These are phyloP conservation scores for Austroboletus niveus DNA, from an alignment of 1,284 basidiomycete genomes.

Conservation along the genomic window DNA sequence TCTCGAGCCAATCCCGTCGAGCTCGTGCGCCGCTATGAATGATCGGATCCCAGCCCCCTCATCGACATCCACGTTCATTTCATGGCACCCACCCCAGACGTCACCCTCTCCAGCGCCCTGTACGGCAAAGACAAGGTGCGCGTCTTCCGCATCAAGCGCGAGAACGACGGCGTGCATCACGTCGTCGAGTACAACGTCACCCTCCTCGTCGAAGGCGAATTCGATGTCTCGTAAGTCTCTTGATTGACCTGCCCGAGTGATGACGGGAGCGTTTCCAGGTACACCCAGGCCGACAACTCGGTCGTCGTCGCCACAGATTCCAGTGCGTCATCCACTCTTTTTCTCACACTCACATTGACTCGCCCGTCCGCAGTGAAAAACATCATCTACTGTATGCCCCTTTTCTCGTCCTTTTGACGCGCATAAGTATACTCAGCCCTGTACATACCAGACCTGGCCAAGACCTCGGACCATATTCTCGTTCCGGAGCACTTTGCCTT, in stretches of 20 bases:
- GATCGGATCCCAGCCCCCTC: not conserved
- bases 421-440: not conserved
- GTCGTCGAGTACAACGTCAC: slow-evolving; percentile 82
- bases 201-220: slow-evolving; percentile 77
- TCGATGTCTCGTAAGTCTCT: slow-evolving; percentile 59
- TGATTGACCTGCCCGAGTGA: not conserved
- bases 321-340: slow-evolving; percentile 46
- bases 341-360: not conserved
- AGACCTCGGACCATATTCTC: slow-evolving; percentile 82
- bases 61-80: not conserved
- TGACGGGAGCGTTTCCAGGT: slow-evolving; percentile 42
- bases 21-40: too few relatives aligned
- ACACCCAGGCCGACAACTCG: slow-evolving; percentile 81
- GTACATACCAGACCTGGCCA: slow-evolving; percentile 71
- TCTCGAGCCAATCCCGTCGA: too few relatives aligned
- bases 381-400: slow-evolving; percentile 77
- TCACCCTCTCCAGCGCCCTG: slow-evolving; percentile 49
- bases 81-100: slow-evolving; percentile 1
- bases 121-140: slow-evolving; percentile 89
- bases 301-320: slow-evolving; percentile 88
- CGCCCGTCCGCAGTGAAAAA: slow-evolving; percentile 71
- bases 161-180: slow-evolving; percentile 56
- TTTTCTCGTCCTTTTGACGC: not conserved
- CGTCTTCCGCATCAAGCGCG: slow-evolving; percentile 81
- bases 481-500: slow-evolving; percentile 85